A percentile compares a stretch with the other conserved stretches of the same genome.
phyloP scores from a whole-genome alignment of 106 monocot species.

The Amphibolis antarctica region DNA sequence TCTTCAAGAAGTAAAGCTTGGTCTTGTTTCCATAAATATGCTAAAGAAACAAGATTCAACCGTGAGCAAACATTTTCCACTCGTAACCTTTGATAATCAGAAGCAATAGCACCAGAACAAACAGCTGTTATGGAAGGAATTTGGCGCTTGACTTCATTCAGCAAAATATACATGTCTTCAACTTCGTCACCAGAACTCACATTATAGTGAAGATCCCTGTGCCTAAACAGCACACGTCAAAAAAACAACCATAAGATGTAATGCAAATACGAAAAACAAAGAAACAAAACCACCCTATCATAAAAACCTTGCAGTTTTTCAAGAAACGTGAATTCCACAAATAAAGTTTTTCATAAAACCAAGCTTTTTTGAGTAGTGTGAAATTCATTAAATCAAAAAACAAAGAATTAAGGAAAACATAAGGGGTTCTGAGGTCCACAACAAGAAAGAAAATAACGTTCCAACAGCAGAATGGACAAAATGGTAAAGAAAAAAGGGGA shows the following conservation, averaged over 20 bases:
- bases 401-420: no score
- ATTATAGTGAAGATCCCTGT: slow-evolving; percentile 55
- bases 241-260: not conserved
- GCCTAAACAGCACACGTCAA: slow-evolving; percentile 28
- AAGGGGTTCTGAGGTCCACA: no score
- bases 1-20: slow-evolving; percentile 76
- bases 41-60: slow-evolving; percentile 89
- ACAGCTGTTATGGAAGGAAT: slow-evolving; percentile 81
- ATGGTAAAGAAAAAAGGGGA: no score
- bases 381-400: no score
- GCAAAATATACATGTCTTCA: slow-evolving; percentile 83
- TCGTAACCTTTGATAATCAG: slow-evolving; percentile 93
- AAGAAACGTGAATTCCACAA: no score
- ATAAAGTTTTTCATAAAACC: no score
- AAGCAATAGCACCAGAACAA: slow-evolving; percentile 96
- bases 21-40: slow-evolving; percentile 96
- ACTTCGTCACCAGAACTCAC: slow-evolving; percentile 80
- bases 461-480: no score
- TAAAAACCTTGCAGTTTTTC: no score
- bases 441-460: no score
- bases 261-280: slow-evolving; percentile 4
- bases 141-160: slow-evolving; percentile 59
- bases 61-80: slow-evolving; percentile 96
- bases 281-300: not conserved
- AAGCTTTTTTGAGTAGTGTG: no score